A percentile compares a stretch with the other conserved stretches of the same genome.
Evolutionary conservation across 345 rosid genomes (phyloP).

Genomic region (Brassica cretica): DNA sequence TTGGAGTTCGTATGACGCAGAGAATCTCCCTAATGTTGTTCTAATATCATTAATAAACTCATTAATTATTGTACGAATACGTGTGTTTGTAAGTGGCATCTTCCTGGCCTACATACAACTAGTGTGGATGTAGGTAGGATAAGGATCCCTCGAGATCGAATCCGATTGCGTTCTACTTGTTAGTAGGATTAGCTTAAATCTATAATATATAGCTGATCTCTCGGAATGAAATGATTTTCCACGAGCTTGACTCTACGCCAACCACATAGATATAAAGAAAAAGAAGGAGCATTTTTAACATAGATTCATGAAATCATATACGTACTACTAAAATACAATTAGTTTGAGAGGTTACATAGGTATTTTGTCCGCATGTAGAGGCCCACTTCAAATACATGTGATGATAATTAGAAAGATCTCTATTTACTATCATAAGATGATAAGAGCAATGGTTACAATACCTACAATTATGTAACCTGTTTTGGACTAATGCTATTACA

Average conservation of each 20-base stretch:
- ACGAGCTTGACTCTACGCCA: slow-evolving; percentile 23
- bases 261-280: slow-evolving; percentile 1
- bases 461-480: not conserved
- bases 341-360: not conserved
- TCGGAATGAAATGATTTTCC: slow-evolving; percentile 7
- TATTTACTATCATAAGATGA: not conserved
- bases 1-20: slow-evolving; percentile 28
- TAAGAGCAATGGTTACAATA: slow-evolving; percentile 5
- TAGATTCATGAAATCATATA: not conserved
- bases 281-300: not conserved
- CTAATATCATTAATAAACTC: slow-evolving; percentile 20
- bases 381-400: not conserved
- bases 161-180: slow-evolving; percentile 29
- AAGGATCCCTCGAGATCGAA: slow-evolving; percentile 30
- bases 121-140: slow-evolving; percentile 34
- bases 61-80: slow-evolving; percentile 21
- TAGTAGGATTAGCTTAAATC: slow-evolving; percentile 26
- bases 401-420: not conserved
- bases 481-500: not conserved
- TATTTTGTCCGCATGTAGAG: not conserved
- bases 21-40: slow-evolving; percentile 32
- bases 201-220: slow-evolving; percentile 20
- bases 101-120: slow-evolving; percentile 27
- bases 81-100: slow-evolving; percentile 28
- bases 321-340: not conserved